These are phyloP conservation scores for Dactylellina cionopaga DNA, from an alignment of 2,329 filamentous ascomycete genomes.

Conservation along the genomic window DNA sequence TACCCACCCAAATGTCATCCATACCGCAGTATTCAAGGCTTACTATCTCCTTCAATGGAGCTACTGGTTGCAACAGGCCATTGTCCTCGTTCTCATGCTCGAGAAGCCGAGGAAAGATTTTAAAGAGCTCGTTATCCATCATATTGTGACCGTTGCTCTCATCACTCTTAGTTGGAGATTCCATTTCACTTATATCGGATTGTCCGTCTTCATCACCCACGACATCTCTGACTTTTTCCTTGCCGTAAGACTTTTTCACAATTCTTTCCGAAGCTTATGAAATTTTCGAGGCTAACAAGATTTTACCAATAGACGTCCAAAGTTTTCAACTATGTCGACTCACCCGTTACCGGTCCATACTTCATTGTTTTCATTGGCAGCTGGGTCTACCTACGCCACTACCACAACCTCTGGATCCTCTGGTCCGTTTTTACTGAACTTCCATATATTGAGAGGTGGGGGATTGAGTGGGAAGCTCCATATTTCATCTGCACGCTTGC, in stretches of 20 bases:
- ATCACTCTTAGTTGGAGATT: conserved; percentile 91
- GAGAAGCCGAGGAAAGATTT: conserved; percentile 96
- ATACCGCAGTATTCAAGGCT: conserved; percentile 85
- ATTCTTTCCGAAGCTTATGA: conserved; percentile 43
- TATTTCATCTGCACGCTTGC: conserved; percentile 80
- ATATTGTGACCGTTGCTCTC: conserved; percentile 85
- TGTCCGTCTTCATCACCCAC: conserved; percentile 93
- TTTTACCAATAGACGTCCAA: conserved; percentile 76
- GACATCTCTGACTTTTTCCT: conserved; percentile 97
- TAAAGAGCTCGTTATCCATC: conserved; percentile 89
- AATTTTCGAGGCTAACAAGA: neutral
- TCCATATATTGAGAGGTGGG: conserved; percentile 76
- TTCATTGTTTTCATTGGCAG: conserved; percentile 81
- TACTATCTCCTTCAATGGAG: conserved; percentile 95
- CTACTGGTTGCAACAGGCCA: conserved; percentile 94
- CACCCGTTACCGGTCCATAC: conserved; percentile 80
- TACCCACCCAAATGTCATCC: conserved; percentile 81
- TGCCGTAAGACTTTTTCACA: conserved; percentile 69
- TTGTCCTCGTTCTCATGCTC: conserved; percentile 84
- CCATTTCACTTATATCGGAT: conserved; percentile 94
- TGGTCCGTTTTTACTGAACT: conserved; percentile 80
- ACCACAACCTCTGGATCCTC: conserved; percentile 80
- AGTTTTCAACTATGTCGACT: conserved; percentile 88
- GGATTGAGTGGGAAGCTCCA: conserved; percentile 77
- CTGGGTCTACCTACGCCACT: conserved; percentile 92